Conservation (phyloP, 2,329 filamentous ascomycete genomes). For the Fusarium domesticum region DNA sequence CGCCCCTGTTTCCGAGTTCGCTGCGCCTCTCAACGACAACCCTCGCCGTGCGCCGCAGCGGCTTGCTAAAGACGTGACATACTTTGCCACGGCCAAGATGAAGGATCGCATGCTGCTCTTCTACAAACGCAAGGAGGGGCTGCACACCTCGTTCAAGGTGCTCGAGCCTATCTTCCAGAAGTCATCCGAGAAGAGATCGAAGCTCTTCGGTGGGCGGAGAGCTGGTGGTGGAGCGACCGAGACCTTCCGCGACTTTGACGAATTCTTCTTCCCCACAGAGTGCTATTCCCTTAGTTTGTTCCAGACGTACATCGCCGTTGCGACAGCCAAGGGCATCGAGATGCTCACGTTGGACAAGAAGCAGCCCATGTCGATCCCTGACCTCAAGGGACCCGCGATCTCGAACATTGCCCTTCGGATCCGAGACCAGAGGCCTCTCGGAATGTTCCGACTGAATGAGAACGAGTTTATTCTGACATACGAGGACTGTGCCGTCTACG, state of each 20-base stretch:
- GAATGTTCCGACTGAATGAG: constrained; percentile 94
- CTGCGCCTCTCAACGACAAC: constrained; percentile 65
- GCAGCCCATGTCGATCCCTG: constrained; percentile 88
- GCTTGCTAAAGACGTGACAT: constrained; percentile 88
- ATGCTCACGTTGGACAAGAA: constrained; percentile 97
- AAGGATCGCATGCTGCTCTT: constrained; percentile 93
- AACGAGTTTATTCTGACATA: constrained; percentile 92
- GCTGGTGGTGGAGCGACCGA: constrained; percentile 73
- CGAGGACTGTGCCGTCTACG: constrained; percentile 93
- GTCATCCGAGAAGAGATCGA: constrained; percentile 76
- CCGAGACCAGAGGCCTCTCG: constrained; percentile 77
- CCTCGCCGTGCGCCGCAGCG: constrained; percentile 85
- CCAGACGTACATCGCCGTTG: constrained; percentile 88
- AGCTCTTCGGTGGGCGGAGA: constrained; percentile 59
- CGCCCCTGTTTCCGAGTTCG: constrained; percentile 59
- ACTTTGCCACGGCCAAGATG: constrained; percentile 95
- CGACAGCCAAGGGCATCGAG: constrained; percentile 89
- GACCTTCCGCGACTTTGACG: constrained; percentile 96
- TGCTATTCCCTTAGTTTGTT: constrained; percentile 95
- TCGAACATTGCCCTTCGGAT: constrained; percentile 83
- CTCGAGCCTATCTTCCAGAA: constrained; percentile 95
- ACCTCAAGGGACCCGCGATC: constrained; percentile 74
- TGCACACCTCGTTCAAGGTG: constrained; percentile 94
- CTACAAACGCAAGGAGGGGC: constrained; percentile 92
- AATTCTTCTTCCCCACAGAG: constrained; percentile 96